Conservation (phyloP, 257 asterid genomes). For the Salvia miltiorrhiza region DNA sequence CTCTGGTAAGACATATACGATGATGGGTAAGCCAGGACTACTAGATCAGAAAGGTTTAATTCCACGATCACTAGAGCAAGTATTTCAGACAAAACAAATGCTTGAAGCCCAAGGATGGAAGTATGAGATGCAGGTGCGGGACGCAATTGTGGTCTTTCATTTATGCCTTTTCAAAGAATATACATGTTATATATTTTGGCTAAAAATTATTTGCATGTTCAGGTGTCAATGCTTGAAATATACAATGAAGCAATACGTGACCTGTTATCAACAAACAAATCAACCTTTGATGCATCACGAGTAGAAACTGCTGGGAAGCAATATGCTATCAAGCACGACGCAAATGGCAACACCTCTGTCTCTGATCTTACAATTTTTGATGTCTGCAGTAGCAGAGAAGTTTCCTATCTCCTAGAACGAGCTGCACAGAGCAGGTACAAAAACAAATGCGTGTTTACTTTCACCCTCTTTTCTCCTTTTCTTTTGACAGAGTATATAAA, state of each 20-base stretch:
- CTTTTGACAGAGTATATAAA: neutral
- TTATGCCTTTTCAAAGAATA: neutral
- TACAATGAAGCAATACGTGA: conserved; percentile 93
- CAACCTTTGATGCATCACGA: conserved; percentile 54
- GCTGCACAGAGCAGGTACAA: conserved; percentile 93
- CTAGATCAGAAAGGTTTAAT: conserved; percentile 80
- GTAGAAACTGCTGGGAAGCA: conserved; percentile 66
- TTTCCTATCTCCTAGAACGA: conserved; percentile 77
- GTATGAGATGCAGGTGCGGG: conserved; percentile 91
- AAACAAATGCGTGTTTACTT: neutral
- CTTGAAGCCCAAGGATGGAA: conserved; percentile 96
- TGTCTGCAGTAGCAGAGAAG: conserved; percentile 87
- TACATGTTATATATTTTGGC: neutral
- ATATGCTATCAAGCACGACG: conserved; percentile 78
- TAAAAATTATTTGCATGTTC: neutral
- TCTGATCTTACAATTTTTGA: conserved; percentile 78
- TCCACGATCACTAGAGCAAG: conserved; percentile 88
- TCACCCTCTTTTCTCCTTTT: neutral
- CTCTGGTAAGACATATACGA: conserved; percentile 92
- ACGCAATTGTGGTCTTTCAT: conserved; percentile 6
- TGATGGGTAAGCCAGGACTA: conserved; percentile 91
- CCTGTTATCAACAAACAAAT: conserved; percentile 56
- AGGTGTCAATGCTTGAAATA: conserved; percentile 99
- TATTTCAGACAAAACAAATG: conserved; percentile 78
- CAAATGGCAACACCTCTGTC: conserved; percentile 74